phyloP scores from a whole-genome alignment of 1,284 basidiomycete species.

The Blastosporella zonata region DNA sequence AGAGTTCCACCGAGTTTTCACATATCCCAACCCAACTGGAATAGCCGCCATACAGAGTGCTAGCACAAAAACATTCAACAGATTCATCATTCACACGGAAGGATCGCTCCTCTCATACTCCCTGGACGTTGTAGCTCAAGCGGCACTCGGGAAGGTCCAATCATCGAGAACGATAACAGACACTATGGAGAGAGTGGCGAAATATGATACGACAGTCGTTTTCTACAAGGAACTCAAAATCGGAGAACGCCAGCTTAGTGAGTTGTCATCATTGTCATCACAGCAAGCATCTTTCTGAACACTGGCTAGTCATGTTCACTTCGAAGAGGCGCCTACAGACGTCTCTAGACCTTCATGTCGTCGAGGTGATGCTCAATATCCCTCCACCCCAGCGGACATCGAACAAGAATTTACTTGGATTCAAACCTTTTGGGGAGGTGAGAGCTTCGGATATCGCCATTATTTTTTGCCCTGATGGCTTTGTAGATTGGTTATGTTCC shows the following conservation, averaged over 20 bases:
- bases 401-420: slow-evolving; percentile 8
- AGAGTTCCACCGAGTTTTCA: slow-evolving; percentile 59
- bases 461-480: slow-evolving; percentile 6
- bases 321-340: slow-evolving; percentile 59
- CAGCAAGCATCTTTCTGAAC: background rate
- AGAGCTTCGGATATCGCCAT: slow-evolving; percentile 2
- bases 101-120: slow-evolving; percentile 61
- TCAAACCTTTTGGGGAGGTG: slow-evolving; percentile 58
- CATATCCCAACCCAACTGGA: slow-evolving; percentile 43
- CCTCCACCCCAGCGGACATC: slow-evolving; percentile 30
- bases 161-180: slow-evolving; percentile 43
- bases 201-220: slow-evolving; percentile 46
- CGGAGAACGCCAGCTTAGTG: slow-evolving; percentile 38
- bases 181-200: slow-evolving; percentile 56
- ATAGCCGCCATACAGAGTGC: slow-evolving; percentile 51
- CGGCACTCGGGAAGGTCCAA: slow-evolving; percentile 47
- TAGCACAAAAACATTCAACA: slow-evolving; percentile 48
- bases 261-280: background rate
- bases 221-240: slow-evolving; percentile 58
- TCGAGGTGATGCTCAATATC: slow-evolving; percentile 40
- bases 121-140: slow-evolving; percentile 61
- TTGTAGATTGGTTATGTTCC: slow-evolving; percentile 63
- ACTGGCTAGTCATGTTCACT: slow-evolving; percentile 58
- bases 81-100: slow-evolving; percentile 62
- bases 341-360: slow-evolving; percentile 39